Percentiles rank a stretch among this genome's conserved stretches.
These are phyloP conservation scores for Euphorbia corollata DNA, from an alignment of 441 rosid genomes.

Conservation along the genomic window DNA sequence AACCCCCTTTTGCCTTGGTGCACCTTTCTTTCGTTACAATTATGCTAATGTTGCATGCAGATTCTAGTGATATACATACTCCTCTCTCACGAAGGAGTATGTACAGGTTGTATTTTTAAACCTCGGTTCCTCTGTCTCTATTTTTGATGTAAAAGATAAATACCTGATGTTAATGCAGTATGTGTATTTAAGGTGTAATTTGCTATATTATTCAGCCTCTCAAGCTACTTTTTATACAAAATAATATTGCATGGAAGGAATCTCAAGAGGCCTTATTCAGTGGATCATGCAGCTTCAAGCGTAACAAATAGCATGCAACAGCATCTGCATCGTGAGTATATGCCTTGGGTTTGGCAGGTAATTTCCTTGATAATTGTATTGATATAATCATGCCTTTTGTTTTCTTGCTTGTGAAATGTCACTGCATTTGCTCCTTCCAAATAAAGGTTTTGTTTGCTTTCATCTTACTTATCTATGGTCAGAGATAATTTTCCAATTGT, in stretches of 20 bases:
- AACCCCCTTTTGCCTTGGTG: too few species aligned
- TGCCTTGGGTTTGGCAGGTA: slow-evolving; percentile 92
- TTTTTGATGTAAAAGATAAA: background rate
- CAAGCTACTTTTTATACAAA: slow-evolving; percentile 12
- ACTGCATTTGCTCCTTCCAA: background rate
- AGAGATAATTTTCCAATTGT: background rate
- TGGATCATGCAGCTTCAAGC: slow-evolving; percentile 22
- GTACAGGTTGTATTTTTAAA: background rate
- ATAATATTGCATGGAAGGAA: slow-evolving; percentile 24
- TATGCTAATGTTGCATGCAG: background rate
- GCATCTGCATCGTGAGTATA: slow-evolving; percentile 52
- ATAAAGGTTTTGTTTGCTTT: background rate
- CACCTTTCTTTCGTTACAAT: too few species aligned
- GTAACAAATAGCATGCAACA: slow-evolving; percentile 30
- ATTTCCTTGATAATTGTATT: slow-evolving; percentile 17
- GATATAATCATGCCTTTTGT: background rate
- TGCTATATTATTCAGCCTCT: slow-evolving; percentile 2
- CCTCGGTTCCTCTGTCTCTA: background rate
- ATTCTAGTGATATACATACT: background rate
- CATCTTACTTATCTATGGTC: background rate
- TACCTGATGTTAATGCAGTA: background rate
- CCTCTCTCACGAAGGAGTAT: background rate
- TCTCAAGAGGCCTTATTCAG: slow-evolving; percentile 29
- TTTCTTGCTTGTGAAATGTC: background rate
- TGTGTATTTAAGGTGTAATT: background rate